Percentiles rank a stretch among this genome's conserved stretches.
Conservation (phyloP, 108 stramenopile species). For the Seminavis robusta region DNA sequence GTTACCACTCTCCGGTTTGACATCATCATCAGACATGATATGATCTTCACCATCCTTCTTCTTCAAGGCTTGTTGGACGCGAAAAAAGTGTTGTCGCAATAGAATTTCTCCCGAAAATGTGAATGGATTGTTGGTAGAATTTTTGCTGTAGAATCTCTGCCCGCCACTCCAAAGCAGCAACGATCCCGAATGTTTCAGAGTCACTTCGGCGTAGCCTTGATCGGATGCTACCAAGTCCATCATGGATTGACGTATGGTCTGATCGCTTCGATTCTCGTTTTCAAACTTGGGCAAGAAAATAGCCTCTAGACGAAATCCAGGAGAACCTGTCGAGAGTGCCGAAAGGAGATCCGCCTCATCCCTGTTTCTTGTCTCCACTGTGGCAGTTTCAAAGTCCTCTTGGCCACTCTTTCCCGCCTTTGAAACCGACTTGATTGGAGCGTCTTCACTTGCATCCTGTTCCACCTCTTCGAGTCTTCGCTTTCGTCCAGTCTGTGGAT, state of each 20-base stretch:
- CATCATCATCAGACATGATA: not conserved
- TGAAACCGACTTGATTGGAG: too few relatives aligned
- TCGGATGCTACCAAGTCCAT: conserved; percentile 24
- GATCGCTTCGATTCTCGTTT: conserved; percentile 54
- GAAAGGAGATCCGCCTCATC: too few relatives aligned
- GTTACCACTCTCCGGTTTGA: not conserved
- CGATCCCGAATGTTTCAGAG: conserved; percentile 87
- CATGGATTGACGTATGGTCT: conserved; percentile 60
- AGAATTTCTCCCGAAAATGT: conserved; percentile 68
- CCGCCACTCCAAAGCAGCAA: conserved; percentile 83
- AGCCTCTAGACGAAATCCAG: conserved; percentile 64
- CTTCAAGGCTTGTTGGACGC: too few relatives aligned
- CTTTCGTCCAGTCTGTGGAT: too few relatives aligned
- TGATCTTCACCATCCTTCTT: conserved; percentile 23
- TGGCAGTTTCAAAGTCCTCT: too few relatives aligned
- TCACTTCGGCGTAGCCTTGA: conserved; percentile 75
- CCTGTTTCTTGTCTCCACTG: too few relatives aligned
- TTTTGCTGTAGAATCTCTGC: conserved; percentile 78
- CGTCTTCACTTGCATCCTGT: too few relatives aligned
- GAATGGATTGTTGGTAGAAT: conserved; percentile 64
- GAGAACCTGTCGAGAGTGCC: not conserved
- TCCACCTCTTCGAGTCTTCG: too few relatives aligned
- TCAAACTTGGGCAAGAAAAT: conserved; percentile 90
- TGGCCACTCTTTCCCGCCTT: too few relatives aligned
- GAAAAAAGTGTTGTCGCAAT: conserved; percentile 67